Percentiles rank a stretch among this genome's conserved stretches.
phyloP scores from a whole-genome alignment of 2,329 filamentous ascomycete genomes.

The Aureobasidium sp. region DNA sequence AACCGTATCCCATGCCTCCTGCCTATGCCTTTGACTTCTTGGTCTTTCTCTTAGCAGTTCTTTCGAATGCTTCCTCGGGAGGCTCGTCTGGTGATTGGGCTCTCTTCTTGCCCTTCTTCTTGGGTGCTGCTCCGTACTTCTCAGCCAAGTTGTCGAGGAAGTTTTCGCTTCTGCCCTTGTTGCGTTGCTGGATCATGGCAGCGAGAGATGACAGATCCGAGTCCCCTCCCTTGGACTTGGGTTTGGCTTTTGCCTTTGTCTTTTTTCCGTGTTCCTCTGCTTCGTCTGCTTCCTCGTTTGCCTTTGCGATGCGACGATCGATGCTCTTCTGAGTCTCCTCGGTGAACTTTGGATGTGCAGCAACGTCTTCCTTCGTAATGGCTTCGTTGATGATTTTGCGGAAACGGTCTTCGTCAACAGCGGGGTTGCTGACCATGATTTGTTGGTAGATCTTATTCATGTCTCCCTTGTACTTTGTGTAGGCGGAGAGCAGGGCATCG shows the following conservation, averaged over 20 bases:
- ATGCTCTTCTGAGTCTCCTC: constrained; percentile 51
- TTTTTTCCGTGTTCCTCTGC: constrained; percentile 69
- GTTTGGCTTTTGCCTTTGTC: constrained; percentile 24
- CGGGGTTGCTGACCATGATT: constrained; percentile 78
- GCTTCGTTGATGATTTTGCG: constrained; percentile 70
- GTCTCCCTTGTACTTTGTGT: constrained; percentile 61
- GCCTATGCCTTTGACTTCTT: constrained; percentile 2
- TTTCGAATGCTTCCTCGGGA: constrained; percentile 54
- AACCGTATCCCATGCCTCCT: not conserved
- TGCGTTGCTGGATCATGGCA: constrained; percentile 65
- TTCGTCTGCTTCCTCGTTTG: constrained; percentile 64
- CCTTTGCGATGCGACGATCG: constrained; percentile 44
- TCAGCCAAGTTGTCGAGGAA: constrained; percentile 69
- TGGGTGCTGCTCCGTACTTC: constrained; percentile 53
- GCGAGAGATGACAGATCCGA: constrained; percentile 48
- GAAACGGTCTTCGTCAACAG: constrained; percentile 81
- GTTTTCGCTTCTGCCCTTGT: constrained; percentile 48
- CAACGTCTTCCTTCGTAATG: constrained; percentile 60
- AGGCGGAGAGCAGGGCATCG: constrained; percentile 66
- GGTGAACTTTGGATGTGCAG: constrained; percentile 58
- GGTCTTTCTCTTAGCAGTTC: constrained; percentile 30
- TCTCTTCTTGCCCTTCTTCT: constrained; percentile 35
- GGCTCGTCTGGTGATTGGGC: constrained; percentile 42
- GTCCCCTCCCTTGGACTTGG: constrained; percentile 26
- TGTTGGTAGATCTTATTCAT: constrained; percentile 69